Evolutionary conservation across 768 basidiomycete species (phyloP), one percentile per base, ranked within the genome.

Genomic region (Leccinum subtestaceum): DNA sequence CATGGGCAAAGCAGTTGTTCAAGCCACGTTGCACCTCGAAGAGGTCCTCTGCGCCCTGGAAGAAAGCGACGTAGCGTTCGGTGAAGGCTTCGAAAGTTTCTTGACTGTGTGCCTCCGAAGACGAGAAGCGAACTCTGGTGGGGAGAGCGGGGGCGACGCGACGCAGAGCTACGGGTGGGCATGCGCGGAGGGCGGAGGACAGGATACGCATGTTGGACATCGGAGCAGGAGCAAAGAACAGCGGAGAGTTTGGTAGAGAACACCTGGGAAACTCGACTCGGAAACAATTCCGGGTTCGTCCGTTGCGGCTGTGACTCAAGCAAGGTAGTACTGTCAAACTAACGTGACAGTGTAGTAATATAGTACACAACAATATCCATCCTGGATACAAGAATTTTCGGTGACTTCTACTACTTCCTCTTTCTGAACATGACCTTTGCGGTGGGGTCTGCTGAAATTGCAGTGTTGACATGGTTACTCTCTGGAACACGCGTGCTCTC

Each of bases 1-100:
- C 97, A 75, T 98, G 96, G 2, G 97, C 93, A 74, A 99, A 99
- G 80, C 95, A 98, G 83, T 99, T 99, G 83, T 99, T 98, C 69
- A 99, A 81, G 40, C 97, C 97, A 53, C 97, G 92, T 78, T 99
- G 96, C 63, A 99, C 90, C 81, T 99, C 97, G 72, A 99, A 99
- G 58, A 98, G 84, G 78, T 99, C 97, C 71, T 94, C 87, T 52
- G 93, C 94, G 57, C 85, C 82, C 71, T 91, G 77, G 84, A 99
- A 99, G 78, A 99, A 99, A 64, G 81, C 80, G 70, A 94, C 88
- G 77, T 98, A 98, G 72, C 96, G 93, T 61, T 87, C 84, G 68
- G 91, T 93, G 81, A 98, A 98, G 48, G 89, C 84, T 74, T 97
- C 95, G 76, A 93, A 98, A 17, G 90, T 83, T 79, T 98, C 95